Conservation (phyloP, 129 eudicot species). For the Smallanthus sonchifolius region DNA sequence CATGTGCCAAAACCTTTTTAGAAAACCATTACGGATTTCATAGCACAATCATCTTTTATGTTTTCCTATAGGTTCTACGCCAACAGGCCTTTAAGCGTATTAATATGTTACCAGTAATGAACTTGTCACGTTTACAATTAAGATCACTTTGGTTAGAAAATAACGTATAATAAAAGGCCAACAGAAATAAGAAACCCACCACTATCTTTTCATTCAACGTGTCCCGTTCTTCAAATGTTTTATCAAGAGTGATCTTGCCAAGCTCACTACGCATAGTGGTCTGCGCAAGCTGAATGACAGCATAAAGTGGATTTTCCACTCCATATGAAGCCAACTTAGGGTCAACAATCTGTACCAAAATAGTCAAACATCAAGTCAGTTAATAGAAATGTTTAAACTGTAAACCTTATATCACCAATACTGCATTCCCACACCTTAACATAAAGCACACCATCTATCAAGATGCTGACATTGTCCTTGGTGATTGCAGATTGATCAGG, state of each 20-base stretch:
- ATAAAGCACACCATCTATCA: conserved; percentile 80
- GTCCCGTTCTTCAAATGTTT: conserved; percentile 93
- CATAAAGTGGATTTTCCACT: conserved; percentile 76
- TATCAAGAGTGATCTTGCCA: conserved; percentile 87
- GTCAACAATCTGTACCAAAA: conserved; percentile 45
- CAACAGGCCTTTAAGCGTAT: background rate
- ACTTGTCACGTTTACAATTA: too few species aligned
- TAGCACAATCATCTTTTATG: too few species aligned
- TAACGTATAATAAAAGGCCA: background rate
- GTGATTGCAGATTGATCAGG: conserved; percentile 87
- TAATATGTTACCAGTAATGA: too few species aligned
- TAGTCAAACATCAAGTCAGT: too few species aligned
- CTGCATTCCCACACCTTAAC: conserved; percentile 25
- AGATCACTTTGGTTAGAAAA: too few species aligned
- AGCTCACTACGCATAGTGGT: conserved; percentile 98
- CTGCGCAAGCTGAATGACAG: conserved; percentile 90
- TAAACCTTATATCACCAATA: too few species aligned
- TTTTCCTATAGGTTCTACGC: too few species aligned
- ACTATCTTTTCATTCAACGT: conserved; percentile 81
- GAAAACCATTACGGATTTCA: too few species aligned
- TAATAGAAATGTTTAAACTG: too few species aligned
- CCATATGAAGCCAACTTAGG: conserved; percentile 87
- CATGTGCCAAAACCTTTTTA: too few species aligned
- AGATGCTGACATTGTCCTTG: conserved; percentile 79
- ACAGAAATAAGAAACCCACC: conserved; percentile 35